Evolutionary conservation across 106 monocot species (phyloP), one percentile per base, ranked within the genome.

Genomic region (Dendrobium catenatum): DNA sequence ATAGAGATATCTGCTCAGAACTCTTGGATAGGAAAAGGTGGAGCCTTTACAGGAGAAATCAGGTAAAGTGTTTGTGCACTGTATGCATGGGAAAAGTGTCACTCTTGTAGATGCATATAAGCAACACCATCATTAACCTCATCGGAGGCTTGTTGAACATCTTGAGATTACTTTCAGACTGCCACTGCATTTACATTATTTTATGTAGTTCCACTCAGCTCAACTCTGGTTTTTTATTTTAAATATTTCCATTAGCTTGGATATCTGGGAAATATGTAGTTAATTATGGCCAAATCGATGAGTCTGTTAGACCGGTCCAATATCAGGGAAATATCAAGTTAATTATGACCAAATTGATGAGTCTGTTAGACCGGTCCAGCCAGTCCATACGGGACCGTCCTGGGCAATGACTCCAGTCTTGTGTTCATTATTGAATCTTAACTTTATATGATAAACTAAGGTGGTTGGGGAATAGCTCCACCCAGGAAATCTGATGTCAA

Each of bases 1-100:
- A 87, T 98, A 88, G 98, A 98, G 79, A 88, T 98, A 75, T 98
- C 98, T 88, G 90, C 89, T 86, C 98, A 98, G 77, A 98, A 98
- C 89, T 89, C 80, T 67, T 98, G 98, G 98, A 85, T 95, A 31
- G 93, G 94, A 86, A 98, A 98, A 83, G 92, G 94, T 72, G 98
- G 98, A 86, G 98, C 98, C 66, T 98, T 88, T 84, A 98, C 98
- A 15, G 98, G 98, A 81, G 98, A 98, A 67, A 98, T 98, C 81
- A 98, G 98, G 98, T 90, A 64, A 37, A 76, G 42, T 74, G 27
- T 78, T 42, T 58, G 84, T 29, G 7, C 40, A 44, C 42, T 54
- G 41, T 26, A 33, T 29, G 55, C 6, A 37, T 75, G 4, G 33
- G 61, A 58, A 33, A 40, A 24, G 0, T 17, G 49, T 61, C 17